phyloP scores from a whole-genome alignment of 148 eudicot species.

The Cornus controversa region DNA sequence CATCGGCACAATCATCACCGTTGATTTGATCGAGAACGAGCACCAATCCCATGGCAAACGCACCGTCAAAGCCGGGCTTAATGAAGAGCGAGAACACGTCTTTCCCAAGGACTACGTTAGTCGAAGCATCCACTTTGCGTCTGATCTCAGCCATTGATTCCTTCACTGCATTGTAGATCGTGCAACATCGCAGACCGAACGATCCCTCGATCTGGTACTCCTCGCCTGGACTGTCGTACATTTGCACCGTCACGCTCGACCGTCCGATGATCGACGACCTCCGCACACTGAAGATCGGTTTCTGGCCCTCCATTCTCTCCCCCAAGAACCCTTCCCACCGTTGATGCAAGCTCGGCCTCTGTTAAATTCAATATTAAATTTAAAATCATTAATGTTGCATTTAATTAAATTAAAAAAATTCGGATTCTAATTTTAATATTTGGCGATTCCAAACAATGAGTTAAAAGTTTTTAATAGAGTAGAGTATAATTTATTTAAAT shows the following conservation, averaged over 20 bases:
- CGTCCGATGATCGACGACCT: slow-evolving; percentile 86
- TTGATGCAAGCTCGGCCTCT: slow-evolving; percentile 91
- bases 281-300: slow-evolving; percentile 79
- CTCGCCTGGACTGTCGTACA: slow-evolving; percentile 43
- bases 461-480: too few relatives aligned
- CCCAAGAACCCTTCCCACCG: slow-evolving; percentile 92
- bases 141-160: slow-evolving; percentile 66
- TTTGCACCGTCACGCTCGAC: slow-evolving; percentile 66
- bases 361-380: not conserved
- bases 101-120: slow-evolving; percentile 68
- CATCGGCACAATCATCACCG: slow-evolving; percentile 31
- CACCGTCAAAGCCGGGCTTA: slow-evolving; percentile 72
- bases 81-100: slow-evolving; percentile 62
- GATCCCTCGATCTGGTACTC: slow-evolving; percentile 89
- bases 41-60: slow-evolving; percentile 88
- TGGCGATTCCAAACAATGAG: too few relatives aligned
- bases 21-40: slow-evolving; percentile 75
- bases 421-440: too few relatives aligned
- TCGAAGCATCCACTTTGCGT: slow-evolving; percentile 70
- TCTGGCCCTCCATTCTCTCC: slow-evolving; percentile 58
- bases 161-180: slow-evolving; percentile 45
- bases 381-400: not conserved
- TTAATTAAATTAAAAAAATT: too few relatives aligned
- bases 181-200: slow-evolving; percentile 56
- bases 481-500: too few relatives aligned